These are phyloP conservation scores for Avena sativa DNA, from an alignment of 176 grass and related monocot genomes.

Conservation along the genomic window DNA sequence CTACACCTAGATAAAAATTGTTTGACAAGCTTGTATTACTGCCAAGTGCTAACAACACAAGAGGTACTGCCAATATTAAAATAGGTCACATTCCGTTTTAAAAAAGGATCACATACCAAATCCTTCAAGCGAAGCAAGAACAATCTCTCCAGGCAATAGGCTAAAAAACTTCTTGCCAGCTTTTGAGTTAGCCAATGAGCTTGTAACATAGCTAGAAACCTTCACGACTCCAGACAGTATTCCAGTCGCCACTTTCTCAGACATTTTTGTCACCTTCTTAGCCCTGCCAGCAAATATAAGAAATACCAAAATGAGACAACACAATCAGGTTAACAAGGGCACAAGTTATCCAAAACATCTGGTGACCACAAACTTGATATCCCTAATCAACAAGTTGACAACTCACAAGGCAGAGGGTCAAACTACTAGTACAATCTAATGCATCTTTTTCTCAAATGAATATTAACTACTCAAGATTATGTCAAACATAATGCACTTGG, in stretches of 20 bases:
- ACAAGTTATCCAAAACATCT: not conserved
- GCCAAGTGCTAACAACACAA: not conserved
- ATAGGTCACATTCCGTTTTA: not conserved
- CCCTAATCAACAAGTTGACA: not conserved
- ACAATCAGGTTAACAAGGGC: not conserved
- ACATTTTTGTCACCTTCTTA: conserved; percentile 79
- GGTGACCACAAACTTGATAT: not conserved
- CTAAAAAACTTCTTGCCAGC: conserved; percentile 76
- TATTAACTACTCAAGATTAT: not conserved
- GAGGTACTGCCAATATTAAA: not conserved
- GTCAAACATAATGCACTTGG: not conserved
- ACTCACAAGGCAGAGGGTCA: not conserved
- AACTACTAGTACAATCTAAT: not conserved
- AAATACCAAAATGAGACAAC: not conserved
- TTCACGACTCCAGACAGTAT: conserved; percentile 78
- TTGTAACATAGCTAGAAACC: conserved; percentile 72
- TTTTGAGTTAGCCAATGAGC: conserved; percentile 80
- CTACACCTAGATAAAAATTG: not conserved
- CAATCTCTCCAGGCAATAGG: conserved; percentile 71
- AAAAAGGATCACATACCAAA: conserved; percentile 60
- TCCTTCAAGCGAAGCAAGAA: conserved; percentile 93
- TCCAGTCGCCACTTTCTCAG: conserved; percentile 82
- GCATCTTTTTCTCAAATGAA: too few species aligned
- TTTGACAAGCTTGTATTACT: not conserved
- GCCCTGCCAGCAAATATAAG: conserved; percentile 51